Base-by-base conservation (phyloP, 2,329 filamentous ascomycete genomes). In the Pseudodiploospora longispora region DNA sequence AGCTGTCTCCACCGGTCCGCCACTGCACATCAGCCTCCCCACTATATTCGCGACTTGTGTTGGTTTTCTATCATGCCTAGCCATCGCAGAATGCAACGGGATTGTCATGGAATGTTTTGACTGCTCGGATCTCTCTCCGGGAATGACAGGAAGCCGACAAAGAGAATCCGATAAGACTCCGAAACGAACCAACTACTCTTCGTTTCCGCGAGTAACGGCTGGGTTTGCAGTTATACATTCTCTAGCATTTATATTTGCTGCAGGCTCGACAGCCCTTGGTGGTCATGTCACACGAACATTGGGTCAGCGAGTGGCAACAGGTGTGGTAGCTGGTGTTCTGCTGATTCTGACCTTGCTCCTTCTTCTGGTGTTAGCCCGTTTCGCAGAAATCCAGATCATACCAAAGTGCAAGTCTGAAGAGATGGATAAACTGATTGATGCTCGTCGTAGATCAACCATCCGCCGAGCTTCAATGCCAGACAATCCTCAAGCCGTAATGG, bases 81-180 rank as follows among this genome's bases (percentile, higher is more conserved):
- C 83, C 1, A 80, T 87, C 38, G 78, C 85, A 3, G 85, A 90
- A 62, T 88, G 85, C 61, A 78, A 83, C 50, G 83, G 85, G 1
- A 66, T 90, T 30, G 75, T 89, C 58, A 89, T 90, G 85, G 85
- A 89, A 57, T 82, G 81, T 0, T 90, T 83, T 59, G 86, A 90
- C 59, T 85, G 81, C n/a, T 87, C 82, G 35, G 86, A 90, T 59
- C 69, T 90, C 4, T 83, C 85, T 52, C 80, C 83, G 2, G 82
- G 83, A 8, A 82, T 84, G 69, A 84, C 75, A 6, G 76, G 76
- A 30, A 69, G 70, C 10, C 70, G 70, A n/a, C 67, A 63, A 29
- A 67, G 66, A n/a, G 54, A 57, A 4, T 65, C 65, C 5, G 57
- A 59, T 9, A 63, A 61, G 41, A 55, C 57, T 7, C 60, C 64